Conservation (phyloP, 208 protist species). For the Crithidia thermophila region DNA sequence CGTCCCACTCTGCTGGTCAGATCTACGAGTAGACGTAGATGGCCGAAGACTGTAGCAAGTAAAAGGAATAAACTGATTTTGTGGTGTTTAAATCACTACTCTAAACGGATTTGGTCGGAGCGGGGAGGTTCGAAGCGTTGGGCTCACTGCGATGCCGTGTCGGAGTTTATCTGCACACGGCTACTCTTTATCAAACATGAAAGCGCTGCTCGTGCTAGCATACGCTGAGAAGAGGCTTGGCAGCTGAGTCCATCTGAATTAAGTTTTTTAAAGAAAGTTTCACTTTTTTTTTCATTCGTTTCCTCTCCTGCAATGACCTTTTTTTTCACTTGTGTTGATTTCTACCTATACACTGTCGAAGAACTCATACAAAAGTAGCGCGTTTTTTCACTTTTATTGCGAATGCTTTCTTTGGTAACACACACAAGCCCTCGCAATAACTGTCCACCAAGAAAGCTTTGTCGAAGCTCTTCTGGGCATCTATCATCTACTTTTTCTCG, state of each 20-base stretch:
- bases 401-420: neutral
- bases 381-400: neutral
- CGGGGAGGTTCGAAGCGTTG: no score
- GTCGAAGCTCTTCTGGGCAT: no score
- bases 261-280: neutral
- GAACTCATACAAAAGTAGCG: neutral
- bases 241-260: conserved; percentile 1
- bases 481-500: no score
- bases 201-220: no score
- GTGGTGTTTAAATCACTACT: neutral
- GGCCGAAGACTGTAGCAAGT: conserved; percentile 1
- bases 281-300: neutral
- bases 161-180: no score
- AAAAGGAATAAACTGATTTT: neutral
- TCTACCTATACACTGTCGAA: neutral
- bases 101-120: no score
- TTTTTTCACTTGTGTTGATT: conserved; percentile 14
- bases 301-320: neutral
- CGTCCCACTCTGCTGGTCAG: conserved; percentile 74
- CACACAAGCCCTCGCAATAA: no score
- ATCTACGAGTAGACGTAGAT: conserved; percentile 74
- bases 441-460: no score
- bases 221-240: no score
- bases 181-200: no score
- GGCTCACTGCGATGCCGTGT: no score